Conservation (phyloP, 192 early-diverging fungal species). For the Dimargaris cristalligena region DNA sequence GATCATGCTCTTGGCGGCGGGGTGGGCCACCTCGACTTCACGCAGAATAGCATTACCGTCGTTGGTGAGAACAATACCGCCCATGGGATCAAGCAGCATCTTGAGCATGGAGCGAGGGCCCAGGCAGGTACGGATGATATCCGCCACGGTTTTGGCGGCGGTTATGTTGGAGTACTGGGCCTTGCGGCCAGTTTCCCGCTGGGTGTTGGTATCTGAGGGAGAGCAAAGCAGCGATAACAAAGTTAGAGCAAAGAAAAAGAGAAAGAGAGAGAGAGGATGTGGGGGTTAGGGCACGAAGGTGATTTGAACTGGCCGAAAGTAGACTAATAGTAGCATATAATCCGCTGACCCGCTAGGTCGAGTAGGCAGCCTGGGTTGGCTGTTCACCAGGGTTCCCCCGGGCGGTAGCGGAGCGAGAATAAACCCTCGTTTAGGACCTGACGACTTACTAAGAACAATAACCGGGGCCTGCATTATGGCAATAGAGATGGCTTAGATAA, state of each 20-base stretch:
- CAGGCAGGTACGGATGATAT: conserved; percentile 96
- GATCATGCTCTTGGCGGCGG: conserved; percentile 99
- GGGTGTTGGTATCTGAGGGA: conserved; percentile 76
- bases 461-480: conserved; percentile 78
- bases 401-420: not conserved
- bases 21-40: conserved; percentile 98
- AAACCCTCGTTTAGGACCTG: not conserved
- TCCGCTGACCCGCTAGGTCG: not conserved
- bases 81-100: conserved; percentile 99
- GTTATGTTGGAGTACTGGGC: conserved; percentile 96
- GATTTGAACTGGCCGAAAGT: not conserved
- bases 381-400: not conserved
- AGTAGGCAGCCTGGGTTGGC: not conserved
- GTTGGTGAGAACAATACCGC: conserved; percentile 95
- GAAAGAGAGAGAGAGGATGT: conserved; percentile 8
- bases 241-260: too few species aligned
- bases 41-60: conserved; percentile 98
- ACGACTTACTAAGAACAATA: conserved; percentile 64
- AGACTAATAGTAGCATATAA: not conserved
- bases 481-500: conserved; percentile 16
- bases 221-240: too few species aligned
- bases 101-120: conserved; percentile 98
- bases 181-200: conserved; percentile 90
- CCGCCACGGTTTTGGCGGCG: conserved; percentile 95
- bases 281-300: not conserved